Percentiles rank a stretch among this genome's conserved stretches.
phyloP scores from a whole-genome alignment of 139 green algal species.

The Penium margaritaceum region DNA sequence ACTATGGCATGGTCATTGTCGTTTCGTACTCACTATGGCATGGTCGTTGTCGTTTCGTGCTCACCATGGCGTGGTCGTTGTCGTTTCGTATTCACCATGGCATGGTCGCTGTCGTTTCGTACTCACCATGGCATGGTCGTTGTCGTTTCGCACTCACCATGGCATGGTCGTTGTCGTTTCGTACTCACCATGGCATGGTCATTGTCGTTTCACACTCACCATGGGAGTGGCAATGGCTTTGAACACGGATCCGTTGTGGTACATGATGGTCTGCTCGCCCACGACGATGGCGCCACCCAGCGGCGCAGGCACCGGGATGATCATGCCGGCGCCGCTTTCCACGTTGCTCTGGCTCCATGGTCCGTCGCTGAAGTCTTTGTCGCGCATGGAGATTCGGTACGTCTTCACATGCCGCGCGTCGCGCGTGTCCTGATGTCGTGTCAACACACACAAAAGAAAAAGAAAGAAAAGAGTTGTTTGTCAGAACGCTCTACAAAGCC shows the following conservation, averaged over 20 bases:
- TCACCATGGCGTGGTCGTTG: too few species aligned
- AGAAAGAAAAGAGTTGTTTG: neutral
- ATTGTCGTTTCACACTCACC: conserved; percentile 9
- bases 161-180: too few species aligned
- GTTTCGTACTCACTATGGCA: too few species aligned
- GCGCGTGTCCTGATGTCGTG: conserved; percentile 66
- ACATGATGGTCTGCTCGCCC: conserved; percentile 73
- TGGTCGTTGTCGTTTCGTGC: too few species aligned
- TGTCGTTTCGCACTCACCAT: too few species aligned
- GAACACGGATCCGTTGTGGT: conserved; percentile 53
- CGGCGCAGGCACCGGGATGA: conserved; percentile 75
- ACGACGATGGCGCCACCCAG: conserved; percentile 74
- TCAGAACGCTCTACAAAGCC: neutral
- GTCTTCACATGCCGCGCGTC: conserved; percentile 79
- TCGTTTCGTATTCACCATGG: too few species aligned
- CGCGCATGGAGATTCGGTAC: conserved; percentile 49
- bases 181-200: too few species aligned
- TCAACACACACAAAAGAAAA: neutral
- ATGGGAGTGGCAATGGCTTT: conserved; percentile 32
- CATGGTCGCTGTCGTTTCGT: too few species aligned
- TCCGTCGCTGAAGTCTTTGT: conserved; percentile 63
- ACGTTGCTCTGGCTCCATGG: conserved; percentile 74
- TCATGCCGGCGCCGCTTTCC: conserved; percentile 62
- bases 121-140: too few species aligned
- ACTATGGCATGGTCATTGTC: too few species aligned